Conservation (phyloP, 192 early-diverging fungal genomes). For the Thamnidium elegans region DNA sequence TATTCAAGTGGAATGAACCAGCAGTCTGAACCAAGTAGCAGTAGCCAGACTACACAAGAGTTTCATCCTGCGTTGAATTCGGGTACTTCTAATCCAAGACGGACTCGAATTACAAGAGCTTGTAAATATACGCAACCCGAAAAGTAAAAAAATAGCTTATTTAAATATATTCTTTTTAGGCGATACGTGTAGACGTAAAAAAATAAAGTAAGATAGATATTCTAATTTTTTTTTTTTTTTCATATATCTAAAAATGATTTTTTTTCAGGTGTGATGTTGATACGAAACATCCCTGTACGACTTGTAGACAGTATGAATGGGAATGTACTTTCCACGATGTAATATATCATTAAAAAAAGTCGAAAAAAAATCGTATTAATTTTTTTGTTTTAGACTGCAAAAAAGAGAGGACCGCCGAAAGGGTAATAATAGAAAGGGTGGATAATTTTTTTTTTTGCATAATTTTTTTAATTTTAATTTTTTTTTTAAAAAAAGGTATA, state of each 20-base stretch:
- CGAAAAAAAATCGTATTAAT: background rate
- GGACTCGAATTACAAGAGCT: constrained; percentile 25
- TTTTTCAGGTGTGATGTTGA: constrained; percentile 37
- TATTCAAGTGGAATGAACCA: no score
- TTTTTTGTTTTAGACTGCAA: constrained; percentile 5
- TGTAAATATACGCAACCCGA: constrained; percentile 6
- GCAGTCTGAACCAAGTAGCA: background rate
- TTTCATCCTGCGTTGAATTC: no score
- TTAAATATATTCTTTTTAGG: constrained; percentile 7
- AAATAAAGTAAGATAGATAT: constrained; percentile 28
- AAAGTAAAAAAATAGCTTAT: no score
- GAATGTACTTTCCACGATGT: constrained; percentile 37
- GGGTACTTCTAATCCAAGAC: background rate
- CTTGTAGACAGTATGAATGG: constrained; percentile 34
- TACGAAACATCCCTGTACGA: constrained; percentile 22
- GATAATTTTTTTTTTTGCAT: background rate
- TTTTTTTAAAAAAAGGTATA: constrained; percentile 21
- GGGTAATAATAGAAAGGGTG: constrained; percentile 20
- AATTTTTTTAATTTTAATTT: background rate
- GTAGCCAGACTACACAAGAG: background rate
- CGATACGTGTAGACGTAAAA: constrained; percentile 36
- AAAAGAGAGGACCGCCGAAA: constrained; percentile 37
- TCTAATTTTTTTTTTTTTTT: background rate
- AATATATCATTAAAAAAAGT: background rate
- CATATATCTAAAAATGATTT: background rate